Percentiles rank a stretch among this genome's conserved stretches.
phyloP scores from a whole-genome alignment of 1,284 basidiomycete species.

The Tausonia pullulans region DNA sequence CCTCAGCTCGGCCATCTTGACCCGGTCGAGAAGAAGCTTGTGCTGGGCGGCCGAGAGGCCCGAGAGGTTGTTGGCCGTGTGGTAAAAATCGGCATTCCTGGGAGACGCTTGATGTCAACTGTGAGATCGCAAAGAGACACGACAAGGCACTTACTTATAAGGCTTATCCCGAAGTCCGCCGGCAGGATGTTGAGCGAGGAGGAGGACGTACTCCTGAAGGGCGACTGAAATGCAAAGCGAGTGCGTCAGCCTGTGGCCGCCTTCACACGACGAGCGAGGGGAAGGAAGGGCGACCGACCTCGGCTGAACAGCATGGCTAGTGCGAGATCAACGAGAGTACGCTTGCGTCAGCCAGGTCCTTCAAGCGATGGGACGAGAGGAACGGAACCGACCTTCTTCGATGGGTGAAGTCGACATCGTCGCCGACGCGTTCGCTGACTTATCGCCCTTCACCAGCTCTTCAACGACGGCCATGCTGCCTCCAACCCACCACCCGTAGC shows the following conservation, averaged over 20 bases:
- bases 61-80: constrained; percentile 79
- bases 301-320: constrained; percentile 32
- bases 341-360: constrained; percentile 11
- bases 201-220: constrained; percentile 77
- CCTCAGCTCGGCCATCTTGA: constrained; percentile 33
- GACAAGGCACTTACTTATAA: constrained; percentile 52
- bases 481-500: constrained; percentile 98
- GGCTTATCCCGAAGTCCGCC: constrained; percentile 93
- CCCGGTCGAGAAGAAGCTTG: constrained; percentile 45
- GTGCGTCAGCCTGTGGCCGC: constrained; percentile 9
- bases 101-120: neutral
- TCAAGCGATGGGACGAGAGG: neutral
- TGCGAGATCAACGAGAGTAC: constrained; percentile 37
- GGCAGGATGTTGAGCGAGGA: constrained; percentile 68
- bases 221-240: constrained; percentile 38
- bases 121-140: neutral
- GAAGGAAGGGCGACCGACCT: constrained; percentile 24
- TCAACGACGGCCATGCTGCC: constrained; percentile 76
- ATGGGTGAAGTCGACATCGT: constrained; percentile 14
- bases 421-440: constrained; percentile 20
- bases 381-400: constrained; percentile 24
- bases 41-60: constrained; percentile 84
- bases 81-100: constrained; percentile 73
- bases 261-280: constrained; percentile 2
- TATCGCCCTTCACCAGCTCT: constrained; percentile 38